phyloP scores from a whole-genome alignment of 495 filamentous ascomycete species.

The Sporormia fimetaria region DNA sequence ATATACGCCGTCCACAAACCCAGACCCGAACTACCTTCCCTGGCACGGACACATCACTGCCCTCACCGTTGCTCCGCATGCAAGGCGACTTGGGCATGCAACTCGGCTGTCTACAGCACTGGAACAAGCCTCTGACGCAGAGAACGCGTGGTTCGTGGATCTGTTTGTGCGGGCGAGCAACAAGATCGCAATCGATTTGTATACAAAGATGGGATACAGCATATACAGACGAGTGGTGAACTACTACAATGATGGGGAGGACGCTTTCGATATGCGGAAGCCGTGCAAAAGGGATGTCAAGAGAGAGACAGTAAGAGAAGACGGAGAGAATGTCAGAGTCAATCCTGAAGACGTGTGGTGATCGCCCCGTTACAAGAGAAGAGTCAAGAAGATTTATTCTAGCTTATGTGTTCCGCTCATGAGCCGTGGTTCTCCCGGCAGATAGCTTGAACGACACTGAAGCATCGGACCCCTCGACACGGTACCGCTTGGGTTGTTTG shows the following conservation, averaged over 20 bases:
- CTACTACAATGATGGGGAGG: slow-evolving; percentile 88
- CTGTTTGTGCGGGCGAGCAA: slow-evolving; percentile 86
- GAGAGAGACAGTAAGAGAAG: slow-evolving; percentile 61
- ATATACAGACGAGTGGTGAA: slow-evolving; percentile 78
- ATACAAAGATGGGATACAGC: slow-evolving; percentile 76
- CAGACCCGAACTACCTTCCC: slow-evolving; percentile 60
- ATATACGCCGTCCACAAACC: slow-evolving; percentile 43
- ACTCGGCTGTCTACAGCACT: slow-evolving; percentile 65
- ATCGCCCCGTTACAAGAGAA: no score
- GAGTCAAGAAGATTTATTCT: no score
- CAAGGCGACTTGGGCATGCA: slow-evolving; percentile 75
- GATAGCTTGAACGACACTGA: no score
- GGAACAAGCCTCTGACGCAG: slow-evolving; percentile 64
- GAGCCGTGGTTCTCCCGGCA: no score
- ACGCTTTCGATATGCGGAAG: slow-evolving; percentile 96
- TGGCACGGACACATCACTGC: slow-evolving; percentile 98
- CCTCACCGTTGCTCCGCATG: slow-evolving; percentile 79
- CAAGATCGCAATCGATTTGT: slow-evolving; percentile 73
- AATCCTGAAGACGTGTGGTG: slow-evolving; percentile 76
- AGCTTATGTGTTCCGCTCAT: no score
- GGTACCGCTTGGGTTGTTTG: no score
- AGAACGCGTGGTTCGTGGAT: slow-evolving; percentile 89
- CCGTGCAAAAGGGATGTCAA: slow-evolving; percentile 73
- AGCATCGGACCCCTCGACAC: no score
- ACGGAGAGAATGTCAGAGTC: slow-evolving; percentile 75